Conservation (phyloP, 345 rosid species). For the Turritis glabra region DNA sequence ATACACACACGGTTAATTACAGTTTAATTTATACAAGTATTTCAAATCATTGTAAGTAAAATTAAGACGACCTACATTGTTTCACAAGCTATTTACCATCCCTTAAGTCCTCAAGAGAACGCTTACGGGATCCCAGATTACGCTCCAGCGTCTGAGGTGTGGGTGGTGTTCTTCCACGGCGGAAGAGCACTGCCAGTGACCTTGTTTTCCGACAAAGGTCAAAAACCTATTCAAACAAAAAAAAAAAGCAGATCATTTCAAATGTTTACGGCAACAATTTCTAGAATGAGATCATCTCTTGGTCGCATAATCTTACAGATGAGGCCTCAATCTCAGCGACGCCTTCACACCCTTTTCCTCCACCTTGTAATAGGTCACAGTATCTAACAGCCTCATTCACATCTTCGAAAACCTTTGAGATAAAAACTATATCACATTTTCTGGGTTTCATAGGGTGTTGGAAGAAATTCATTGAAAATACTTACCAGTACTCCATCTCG, state of each 20-base stretch:
- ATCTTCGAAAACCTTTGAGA: constrained; percentile 83
- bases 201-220: constrained; percentile 87
- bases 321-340: constrained; percentile 96
- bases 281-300: neutral
- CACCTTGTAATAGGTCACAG: constrained; percentile 89
- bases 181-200: constrained; percentile 78
- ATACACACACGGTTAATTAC: constrained; percentile 13
- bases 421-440: neutral
- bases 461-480: constrained; percentile 9
- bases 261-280: neutral
- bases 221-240: constrained; percentile 56
- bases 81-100: constrained; percentile 33
- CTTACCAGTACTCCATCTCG: constrained; percentile 91
- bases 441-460: neutral
- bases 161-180: constrained; percentile 88
- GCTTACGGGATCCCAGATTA: constrained; percentile 79
- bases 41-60: neutral
- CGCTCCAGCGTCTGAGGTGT: constrained; percentile 83
- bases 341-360: constrained; percentile 96
- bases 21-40: constrained; percentile 17
- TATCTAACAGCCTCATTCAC: constrained; percentile 83
- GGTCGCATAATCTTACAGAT: constrained; percentile 53
- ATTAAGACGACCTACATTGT: neutral
- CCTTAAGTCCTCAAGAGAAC: constrained; percentile 85
- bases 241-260: neutral